Evolutionary conservation across 345 rosid species (phyloP).

Genomic region (Microcos paniculata): DNA sequence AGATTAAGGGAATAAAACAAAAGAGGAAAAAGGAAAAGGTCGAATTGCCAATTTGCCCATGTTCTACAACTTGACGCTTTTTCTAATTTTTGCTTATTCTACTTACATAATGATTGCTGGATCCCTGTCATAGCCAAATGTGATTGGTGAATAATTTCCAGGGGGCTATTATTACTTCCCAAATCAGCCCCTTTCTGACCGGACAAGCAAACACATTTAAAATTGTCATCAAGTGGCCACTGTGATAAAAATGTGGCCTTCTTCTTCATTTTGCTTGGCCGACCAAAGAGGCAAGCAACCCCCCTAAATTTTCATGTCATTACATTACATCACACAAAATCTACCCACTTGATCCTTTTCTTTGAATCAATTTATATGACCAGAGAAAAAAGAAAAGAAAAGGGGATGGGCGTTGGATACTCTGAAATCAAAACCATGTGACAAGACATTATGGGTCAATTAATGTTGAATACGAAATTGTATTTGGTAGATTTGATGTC

Average conservation of each 20-base stretch:
- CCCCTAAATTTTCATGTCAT: neutral
- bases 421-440: neutral
- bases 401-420: neutral
- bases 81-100: neutral
- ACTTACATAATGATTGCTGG: neutral
- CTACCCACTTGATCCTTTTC: neutral
- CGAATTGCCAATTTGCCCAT: neutral
- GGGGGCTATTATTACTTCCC: neutral
- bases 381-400: neutral
- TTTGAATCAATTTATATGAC: neutral
- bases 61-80: neutral
- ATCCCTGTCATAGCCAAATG: neutral
- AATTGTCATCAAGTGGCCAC: neutral
- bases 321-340: neutral
- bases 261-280: neutral
- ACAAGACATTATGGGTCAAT: neutral
- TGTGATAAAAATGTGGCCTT: too few species aligned
- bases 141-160: neutral
- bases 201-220: neutral
- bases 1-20: neutral
- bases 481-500: constrained; percentile 2
- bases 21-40: neutral
- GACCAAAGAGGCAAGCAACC: neutral
- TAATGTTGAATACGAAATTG: neutral
- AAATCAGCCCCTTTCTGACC: neutral